phyloP scores from a whole-genome alignment of 768 basidiomycete genomes.

The Boletus insuetus region DNA sequence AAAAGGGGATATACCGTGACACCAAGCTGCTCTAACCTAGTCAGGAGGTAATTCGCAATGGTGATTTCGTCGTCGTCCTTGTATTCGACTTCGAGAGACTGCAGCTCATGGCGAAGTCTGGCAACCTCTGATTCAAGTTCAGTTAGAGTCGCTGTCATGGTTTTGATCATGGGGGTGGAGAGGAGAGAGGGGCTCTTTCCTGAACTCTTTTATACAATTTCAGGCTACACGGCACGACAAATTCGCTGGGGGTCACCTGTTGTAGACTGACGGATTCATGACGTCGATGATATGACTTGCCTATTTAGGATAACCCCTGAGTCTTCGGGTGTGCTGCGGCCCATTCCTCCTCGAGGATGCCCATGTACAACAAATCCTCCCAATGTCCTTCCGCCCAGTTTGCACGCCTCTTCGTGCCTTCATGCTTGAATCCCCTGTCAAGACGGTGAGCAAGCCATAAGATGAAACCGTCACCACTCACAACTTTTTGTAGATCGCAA shows the following conservation, averaged over 20 bases:
- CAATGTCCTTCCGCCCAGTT: conserved; percentile 33
- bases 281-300: not conserved
- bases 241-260: no score
- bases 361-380: conserved; percentile 35
- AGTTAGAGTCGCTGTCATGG: conserved; percentile 13
- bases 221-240: not conserved
- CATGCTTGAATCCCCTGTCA: conserved; percentile 32
- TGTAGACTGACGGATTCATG: not conserved
- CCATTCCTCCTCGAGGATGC: conserved; percentile 36
- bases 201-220: not conserved
- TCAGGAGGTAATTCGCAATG: conserved; percentile 59
- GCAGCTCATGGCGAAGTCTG: conserved; percentile 46
- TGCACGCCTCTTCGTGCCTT: conserved; percentile 31
- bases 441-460: not conserved
- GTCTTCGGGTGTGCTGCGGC: not conserved
- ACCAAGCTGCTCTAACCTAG: conserved; percentile 60
- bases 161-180: not conserved
- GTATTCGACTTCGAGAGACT: conserved; percentile 34
- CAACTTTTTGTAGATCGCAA: conserved; percentile 31
- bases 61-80: conserved; percentile 43
- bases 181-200: not conserved
- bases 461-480: conserved; percentile 9
- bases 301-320: conserved; percentile 1
- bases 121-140: conserved; percentile 44
- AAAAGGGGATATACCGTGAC: conserved; percentile 47